These are phyloP conservation scores for Escallonia herrerae DNA, from an alignment of 129 eudicot species.

Conservation along the genomic window DNA sequence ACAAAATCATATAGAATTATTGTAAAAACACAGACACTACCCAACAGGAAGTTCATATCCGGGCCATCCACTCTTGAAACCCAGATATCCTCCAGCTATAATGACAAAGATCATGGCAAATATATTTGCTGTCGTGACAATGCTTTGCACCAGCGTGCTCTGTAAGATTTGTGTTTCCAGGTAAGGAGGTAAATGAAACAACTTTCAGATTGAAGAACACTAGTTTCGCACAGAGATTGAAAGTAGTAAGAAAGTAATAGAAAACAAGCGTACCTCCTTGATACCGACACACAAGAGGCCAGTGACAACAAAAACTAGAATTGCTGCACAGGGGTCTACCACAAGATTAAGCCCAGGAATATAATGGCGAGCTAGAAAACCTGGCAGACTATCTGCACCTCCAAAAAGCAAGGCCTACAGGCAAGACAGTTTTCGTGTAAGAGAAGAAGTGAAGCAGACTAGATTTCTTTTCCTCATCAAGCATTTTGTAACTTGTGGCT, in stretches of 20 bases:
- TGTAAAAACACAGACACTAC: slow-evolving; percentile 25
- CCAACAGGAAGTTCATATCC: slow-evolving; percentile 84
- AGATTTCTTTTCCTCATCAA: no score
- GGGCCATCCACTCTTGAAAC: slow-evolving; percentile 84
- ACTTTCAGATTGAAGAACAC: background rate
- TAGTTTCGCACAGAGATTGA: background rate
- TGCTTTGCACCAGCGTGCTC: slow-evolving; percentile 78
- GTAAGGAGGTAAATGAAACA: slow-evolving; percentile 2
- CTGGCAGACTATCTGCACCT: slow-evolving; percentile 74
- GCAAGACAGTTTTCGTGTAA: background rate
- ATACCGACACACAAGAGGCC: slow-evolving; percentile 82
- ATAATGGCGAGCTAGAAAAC: slow-evolving; percentile 70
- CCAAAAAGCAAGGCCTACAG: slow-evolving; percentile 86
- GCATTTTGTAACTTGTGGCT: no score
- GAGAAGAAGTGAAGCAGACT: background rate
- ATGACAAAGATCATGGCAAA: slow-evolving; percentile 84
- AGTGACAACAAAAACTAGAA: slow-evolving; percentile 71
- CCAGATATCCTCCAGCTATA: slow-evolving; percentile 84
- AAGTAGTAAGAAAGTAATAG: background rate
- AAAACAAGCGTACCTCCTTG: slow-evolving; percentile 63
- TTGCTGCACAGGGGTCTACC: slow-evolving; percentile 94
- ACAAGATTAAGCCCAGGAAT: slow-evolving; percentile 67
- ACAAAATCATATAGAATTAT: background rate
- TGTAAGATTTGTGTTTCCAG: slow-evolving; percentile 21
- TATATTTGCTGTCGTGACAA: slow-evolving; percentile 67